Conservation (phyloP, 2,329 filamentous ascomycete genomes). For the Didymellaceae sp. region DNA sequence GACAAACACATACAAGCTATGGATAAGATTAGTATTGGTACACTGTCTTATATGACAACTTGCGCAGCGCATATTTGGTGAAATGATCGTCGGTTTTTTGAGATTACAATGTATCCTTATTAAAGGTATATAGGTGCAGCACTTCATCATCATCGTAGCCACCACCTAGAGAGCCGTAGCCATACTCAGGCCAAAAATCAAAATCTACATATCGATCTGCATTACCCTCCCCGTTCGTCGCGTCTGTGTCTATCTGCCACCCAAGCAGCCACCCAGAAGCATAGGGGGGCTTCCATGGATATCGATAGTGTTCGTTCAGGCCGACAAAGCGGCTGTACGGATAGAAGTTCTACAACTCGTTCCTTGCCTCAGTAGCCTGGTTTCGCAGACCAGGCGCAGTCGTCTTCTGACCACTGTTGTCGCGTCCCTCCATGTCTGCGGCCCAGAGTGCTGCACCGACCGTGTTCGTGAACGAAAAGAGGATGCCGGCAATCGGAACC, state of each 20-base stretch:
- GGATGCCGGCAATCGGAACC: constrained; percentile 79
- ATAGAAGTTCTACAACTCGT: constrained; percentile 41
- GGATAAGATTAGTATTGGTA: too few relatives aligned
- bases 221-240: not conserved
- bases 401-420: constrained; percentile 27
- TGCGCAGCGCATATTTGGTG: too few relatives aligned
- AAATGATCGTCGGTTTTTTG: not conserved
- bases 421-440: constrained; percentile 72
- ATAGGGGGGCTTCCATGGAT: constrained; percentile 46
- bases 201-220: not conserved
- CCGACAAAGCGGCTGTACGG: constrained; percentile 1
- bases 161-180: not conserved
- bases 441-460: constrained; percentile 96
- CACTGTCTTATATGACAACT: too few relatives aligned
- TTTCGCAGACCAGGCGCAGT: constrained; percentile 47
- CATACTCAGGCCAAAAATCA: not conserved
- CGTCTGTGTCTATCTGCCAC: too few relatives aligned
- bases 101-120: not conserved
- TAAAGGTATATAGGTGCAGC: constrained; percentile 6
- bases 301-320: constrained; percentile 27
- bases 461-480: constrained; percentile 90
- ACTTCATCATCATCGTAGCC: not conserved
- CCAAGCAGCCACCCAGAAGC: constrained; percentile 41
- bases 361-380: constrained; percentile 45
- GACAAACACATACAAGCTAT: too few relatives aligned